These are phyloP conservation scores for Linderniella brevidens DNA, from an alignment of 257 asterid genomes.

Conservation along the genomic window DNA sequence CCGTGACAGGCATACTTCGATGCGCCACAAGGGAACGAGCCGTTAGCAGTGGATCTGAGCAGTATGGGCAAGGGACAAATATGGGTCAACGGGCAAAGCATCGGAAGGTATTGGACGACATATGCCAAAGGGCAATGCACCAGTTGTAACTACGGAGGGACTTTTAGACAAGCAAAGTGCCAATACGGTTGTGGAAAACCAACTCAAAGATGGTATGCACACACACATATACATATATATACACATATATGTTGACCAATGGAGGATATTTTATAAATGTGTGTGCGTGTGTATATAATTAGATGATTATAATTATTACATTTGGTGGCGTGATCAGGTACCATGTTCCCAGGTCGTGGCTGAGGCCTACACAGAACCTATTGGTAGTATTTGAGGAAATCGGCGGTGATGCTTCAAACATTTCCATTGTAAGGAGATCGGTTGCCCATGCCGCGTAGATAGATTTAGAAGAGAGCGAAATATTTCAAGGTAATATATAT, in stretches of 20 bases:
- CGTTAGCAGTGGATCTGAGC: constrained; percentile 61
- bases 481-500: no score
- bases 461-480: constrained; percentile 12
- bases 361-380: constrained; percentile 50
- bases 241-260: background rate
- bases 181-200: constrained; percentile 87
- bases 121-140: constrained; percentile 61
- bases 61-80: constrained; percentile 91
- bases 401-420: constrained; percentile 81
- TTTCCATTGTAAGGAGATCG: constrained; percentile 57
- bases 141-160: constrained; percentile 49
- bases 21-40: constrained; percentile 57
- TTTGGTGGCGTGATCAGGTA: constrained; percentile 31
- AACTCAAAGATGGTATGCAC: constrained; percentile 76
- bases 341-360: constrained; percentile 88
- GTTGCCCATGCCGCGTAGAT: constrained; percentile 22
- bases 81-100: constrained; percentile 83
- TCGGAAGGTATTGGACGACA: constrained; percentile 81
- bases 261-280: no score
- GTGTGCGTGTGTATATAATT: no score
- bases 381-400: constrained; percentile 73
- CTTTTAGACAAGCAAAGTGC: constrained; percentile 56
- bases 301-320: background rate
- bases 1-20: constrained; percentile 53
- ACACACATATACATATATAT: background rate